phyloP scores from a whole-genome alignment of 352 stramenopile species.

The Globisporangium splendens region DNA sequence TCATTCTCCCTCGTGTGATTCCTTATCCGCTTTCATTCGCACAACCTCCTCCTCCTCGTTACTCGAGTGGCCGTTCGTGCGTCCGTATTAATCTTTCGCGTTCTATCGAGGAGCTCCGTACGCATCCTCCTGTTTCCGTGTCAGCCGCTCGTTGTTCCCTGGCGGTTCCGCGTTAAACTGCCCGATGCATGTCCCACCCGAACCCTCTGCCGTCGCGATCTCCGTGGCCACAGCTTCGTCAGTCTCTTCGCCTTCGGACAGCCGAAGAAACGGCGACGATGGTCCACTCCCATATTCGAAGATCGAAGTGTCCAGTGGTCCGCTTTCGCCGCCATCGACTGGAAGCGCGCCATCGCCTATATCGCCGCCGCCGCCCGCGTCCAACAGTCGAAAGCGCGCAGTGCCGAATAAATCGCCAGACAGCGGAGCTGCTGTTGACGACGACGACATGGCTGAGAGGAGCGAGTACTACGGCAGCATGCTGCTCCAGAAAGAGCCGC shows the following conservation, averaged over 20 bases:
- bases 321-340: too few species aligned
- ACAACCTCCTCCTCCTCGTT: neutral
- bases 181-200: constrained; percentile 1
- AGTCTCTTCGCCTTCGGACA: neutral
- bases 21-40: neutral
- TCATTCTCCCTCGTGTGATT: neutral
- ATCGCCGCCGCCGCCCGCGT: constrained; percentile 4
- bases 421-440: neutral
- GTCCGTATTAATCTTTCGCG: too few species aligned
- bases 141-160: too few species aligned
- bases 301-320: too few species aligned
- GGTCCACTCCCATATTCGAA: too few species aligned
- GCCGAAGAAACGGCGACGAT: too few species aligned
- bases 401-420: neutral
- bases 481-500: constrained; percentile 9
- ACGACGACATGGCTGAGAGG: constrained; percentile 8
- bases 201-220: too few species aligned
- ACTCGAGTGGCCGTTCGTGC: too few species aligned
- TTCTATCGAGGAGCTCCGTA: too few species aligned
- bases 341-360: neutral
- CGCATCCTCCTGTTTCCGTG: too few species aligned
- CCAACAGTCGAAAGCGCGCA: constrained; percentile 15
- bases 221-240: neutral
- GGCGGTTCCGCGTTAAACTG: neutral
- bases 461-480: constrained; percentile 19